Evolutionary conservation across 2,329 filamentous ascomycete species (phyloP).

Genomic region (Hypoxylon rubiginosum): DNA sequence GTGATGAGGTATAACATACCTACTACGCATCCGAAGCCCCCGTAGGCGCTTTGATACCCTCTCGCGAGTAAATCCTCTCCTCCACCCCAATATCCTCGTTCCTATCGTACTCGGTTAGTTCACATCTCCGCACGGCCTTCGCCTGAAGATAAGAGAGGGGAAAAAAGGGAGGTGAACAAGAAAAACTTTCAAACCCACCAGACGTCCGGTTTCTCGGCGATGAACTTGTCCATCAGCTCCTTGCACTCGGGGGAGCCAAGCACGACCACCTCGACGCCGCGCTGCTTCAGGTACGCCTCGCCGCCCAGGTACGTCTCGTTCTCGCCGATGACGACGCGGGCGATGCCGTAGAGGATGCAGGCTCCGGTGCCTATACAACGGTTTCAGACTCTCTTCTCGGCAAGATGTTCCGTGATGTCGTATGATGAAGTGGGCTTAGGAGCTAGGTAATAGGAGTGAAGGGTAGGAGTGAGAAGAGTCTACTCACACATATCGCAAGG

Average conservation of each 20-base stretch:
- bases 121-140: background rate
- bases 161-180: too few species aligned
- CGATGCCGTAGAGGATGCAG: slow-evolving; percentile 81
- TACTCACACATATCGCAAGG: slow-evolving; percentile 81
- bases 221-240: slow-evolving; percentile 78
- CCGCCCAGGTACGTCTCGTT: slow-evolving; percentile 81
- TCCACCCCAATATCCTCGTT: slow-evolving; percentile 52
- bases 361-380: slow-evolving; percentile 70
- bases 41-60: slow-evolving; percentile 25
- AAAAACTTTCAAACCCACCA: slow-evolving; percentile 67
- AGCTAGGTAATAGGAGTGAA: too few species aligned
- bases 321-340: slow-evolving; percentile 81
- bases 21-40: background rate
- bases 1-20: too few species aligned
- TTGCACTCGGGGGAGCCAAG: slow-evolving; percentile 75
- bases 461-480: background rate
- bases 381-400: background rate
- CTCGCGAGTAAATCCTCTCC: slow-evolving; percentile 49
- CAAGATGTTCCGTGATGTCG: background rate
- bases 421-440: background rate
- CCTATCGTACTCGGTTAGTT: slow-evolving; percentile 32
- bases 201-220: slow-evolving; percentile 77
- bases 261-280: slow-evolving; percentile 80
- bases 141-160: background rate
- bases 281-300: slow-evolving; percentile 75